Evolutionary conservation across 192 early-diverging fungal species (phyloP).

Genomic region (Spizellomyces punctatus): DNA sequence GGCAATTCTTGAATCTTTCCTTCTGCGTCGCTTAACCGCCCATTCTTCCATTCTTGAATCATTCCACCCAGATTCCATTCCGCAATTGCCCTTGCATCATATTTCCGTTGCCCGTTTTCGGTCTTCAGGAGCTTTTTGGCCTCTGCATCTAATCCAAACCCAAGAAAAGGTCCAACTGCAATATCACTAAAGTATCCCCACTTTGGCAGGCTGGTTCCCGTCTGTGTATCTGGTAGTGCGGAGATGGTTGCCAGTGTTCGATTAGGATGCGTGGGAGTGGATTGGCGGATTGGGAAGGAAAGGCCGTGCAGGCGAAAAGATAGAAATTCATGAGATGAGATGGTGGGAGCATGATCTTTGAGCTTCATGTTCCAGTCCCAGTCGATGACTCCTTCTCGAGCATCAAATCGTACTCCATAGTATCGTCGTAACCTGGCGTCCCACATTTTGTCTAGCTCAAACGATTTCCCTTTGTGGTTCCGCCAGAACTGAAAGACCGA

Average conservation of each 20-base stretch:
- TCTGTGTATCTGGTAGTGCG: constrained; percentile 25
- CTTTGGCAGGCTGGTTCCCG: constrained; percentile 42
- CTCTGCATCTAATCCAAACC: constrained; percentile 52
- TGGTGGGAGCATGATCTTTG: constrained; percentile 23
- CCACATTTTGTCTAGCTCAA: constrained; percentile 42
- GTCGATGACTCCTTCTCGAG: constrained; percentile 53
- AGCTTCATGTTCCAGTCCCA: constrained; percentile 71
- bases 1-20: not conserved
- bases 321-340: constrained; percentile 36
- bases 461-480: constrained; percentile 36
- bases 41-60: not conserved
- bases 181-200: constrained; percentile 64
- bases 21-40: not conserved
- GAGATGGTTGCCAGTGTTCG: constrained; percentile 53
- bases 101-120: constrained; percentile 36
- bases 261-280: constrained; percentile 38
- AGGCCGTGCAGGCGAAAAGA: constrained; percentile 46
- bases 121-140: constrained; percentile 50
- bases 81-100: not conserved
- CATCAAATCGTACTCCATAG: constrained; percentile 49
- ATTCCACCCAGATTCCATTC: not conserved
- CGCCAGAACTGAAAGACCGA: constrained; percentile 60
- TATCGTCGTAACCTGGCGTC: constrained; percentile 44
- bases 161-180: constrained; percentile 54
- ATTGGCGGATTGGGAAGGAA: constrained; percentile 49